Evolutionary conservation across 139 green algal genomes (phyloP), one percentile per base, ranked within the genome.

Genomic region (Dunaliella sp.): DNA sequence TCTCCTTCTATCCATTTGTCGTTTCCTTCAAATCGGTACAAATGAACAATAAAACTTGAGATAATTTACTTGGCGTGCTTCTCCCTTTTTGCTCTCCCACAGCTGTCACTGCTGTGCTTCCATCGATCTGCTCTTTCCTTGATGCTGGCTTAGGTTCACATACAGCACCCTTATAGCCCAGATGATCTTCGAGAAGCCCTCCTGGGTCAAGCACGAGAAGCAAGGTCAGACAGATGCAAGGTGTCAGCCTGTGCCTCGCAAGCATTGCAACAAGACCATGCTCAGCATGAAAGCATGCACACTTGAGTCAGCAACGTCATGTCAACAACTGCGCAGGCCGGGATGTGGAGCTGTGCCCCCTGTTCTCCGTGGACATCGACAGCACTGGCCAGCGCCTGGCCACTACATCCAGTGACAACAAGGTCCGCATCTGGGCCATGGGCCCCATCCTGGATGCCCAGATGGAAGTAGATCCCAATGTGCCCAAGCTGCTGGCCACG

Each of bases 291-390:
- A n/a, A n/a, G n/a, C n/a, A n/a, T n/a, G n/a, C n/a, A n/a, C n/a
- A n/a, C n/a, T n/a, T n/a, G n/a, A n/a, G n/a, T n/a, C n/a, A n/a
- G n/a, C n/a, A n/a, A n/a, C n/a, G n/a, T n/a, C n/a, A n/a, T n/a
- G n/a, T n/a, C n/a, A n/a, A n/a, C n/a, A n/a, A n/a, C n/a, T n/a
- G n/a, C 74, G 21, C n/a, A 34, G 30, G 73, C n/a, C 73, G n/a
- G 3, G n/a, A 79, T 30, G 73, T 79, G 48, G 48, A 65, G 48
- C 48, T 65, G 48, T 38, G 32, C 1, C 65, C 91, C 2, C 96
- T 98, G 59, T 95, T 91, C 57, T 93, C 92, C 34, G 77, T 97
- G 2, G 92, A 97, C 77, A 83, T 96, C 2, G 88, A 96, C 82
- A 77, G 89, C 21, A 80, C 84, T 2, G 94, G 94, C 31, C 38